Evolutionary conservation across 2,329 filamentous ascomycete genomes (phyloP).

Genomic region (Penicillium sumatraense): DNA sequence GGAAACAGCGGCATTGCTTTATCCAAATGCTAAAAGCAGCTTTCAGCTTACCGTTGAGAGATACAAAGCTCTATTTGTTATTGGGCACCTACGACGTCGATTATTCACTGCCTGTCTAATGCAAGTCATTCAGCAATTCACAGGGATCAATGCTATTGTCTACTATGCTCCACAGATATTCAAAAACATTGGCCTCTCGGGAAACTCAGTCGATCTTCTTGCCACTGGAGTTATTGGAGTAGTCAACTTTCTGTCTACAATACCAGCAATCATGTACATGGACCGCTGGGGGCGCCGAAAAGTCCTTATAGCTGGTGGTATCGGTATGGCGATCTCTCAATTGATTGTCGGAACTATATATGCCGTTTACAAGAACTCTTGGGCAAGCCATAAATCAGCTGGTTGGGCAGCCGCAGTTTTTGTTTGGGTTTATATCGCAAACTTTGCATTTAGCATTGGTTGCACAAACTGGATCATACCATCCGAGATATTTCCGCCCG

Average conservation of each 20-base stretch:
- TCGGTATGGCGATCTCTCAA: conserved; percentile 72
- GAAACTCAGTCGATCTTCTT: conserved; percentile 31
- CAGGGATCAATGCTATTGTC: conserved; percentile 48
- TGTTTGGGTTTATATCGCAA: conserved; percentile 69
- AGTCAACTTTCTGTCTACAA: conserved; percentile 32
- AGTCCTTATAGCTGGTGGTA: conserved; percentile 51
- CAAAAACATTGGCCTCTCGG: conserved; percentile 27
- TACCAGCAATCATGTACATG: conserved; percentile 36
- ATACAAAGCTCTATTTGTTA: conserved; percentile 25
- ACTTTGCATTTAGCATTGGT: conserved; percentile 63
- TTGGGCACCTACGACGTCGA: conserved; percentile 41
- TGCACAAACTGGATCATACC: conserved; percentile 73
- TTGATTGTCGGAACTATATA: conserved; percentile 71
- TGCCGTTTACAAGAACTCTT: conserved; percentile 63
- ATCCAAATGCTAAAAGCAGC: conserved; percentile 62
- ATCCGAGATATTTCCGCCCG: conserved; percentile 72
- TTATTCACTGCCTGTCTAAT: conserved; percentile 49
- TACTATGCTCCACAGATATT: conserved; percentile 35
- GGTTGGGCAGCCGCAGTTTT: conserved; percentile 67
- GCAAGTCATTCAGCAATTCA: conserved; percentile 49
- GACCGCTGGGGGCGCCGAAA: conserved; percentile 36
- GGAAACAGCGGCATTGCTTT: conserved; percentile 65
- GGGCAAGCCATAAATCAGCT: conserved; percentile 59
- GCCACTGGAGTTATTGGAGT: conserved; percentile 37
- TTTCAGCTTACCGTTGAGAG: conserved; percentile 19